These are phyloP conservation scores for Argentina anserina DNA, from an alignment of 306 rosid genomes.

Conservation along the genomic window DNA sequence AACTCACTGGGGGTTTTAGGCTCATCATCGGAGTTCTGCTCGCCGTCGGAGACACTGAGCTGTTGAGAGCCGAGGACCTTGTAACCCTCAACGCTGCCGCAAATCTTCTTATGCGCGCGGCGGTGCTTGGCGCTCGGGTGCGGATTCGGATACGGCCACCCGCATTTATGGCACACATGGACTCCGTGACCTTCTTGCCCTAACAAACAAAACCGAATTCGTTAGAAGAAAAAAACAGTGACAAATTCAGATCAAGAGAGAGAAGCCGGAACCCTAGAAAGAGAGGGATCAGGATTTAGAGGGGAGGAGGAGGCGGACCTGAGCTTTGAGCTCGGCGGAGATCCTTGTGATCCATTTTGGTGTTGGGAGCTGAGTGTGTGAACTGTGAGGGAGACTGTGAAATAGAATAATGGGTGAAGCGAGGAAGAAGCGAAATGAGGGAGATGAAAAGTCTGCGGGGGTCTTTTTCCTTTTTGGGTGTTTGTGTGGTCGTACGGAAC, in stretches of 20 bases:
- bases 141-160: conserved; percentile 62
- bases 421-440: not conserved
- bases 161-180: conserved; percentile 57
- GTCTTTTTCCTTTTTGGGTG: not conserved
- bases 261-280: not conserved
- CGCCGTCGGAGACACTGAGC: conserved; percentile 54
- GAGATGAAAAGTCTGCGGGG: not conserved
- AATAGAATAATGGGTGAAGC: not conserved
- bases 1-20: conserved; percentile 45
- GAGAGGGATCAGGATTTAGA: not conserved
- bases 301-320: conserved; percentile 13
- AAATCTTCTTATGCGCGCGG: conserved; percentile 81
- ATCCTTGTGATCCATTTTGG: conserved; percentile 34
- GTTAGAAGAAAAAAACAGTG: not conserved
- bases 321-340: conserved; percentile 14
- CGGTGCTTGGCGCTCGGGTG: conserved; percentile 68
- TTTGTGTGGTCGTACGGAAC: no score
- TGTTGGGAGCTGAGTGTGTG: not conserved
- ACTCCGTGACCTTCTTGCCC: conserved; percentile 51
- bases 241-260: not conserved
- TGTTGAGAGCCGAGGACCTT: conserved; percentile 33
- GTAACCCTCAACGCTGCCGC: conserved; percentile 77
- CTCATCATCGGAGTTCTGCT: conserved; percentile 42
- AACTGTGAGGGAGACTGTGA: not conserved
- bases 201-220: conserved; percentile 10